Percentiles rank a stretch among this genome's conserved stretches.
Evolutionary conservation across 163 green algal genomes (phyloP).

Genomic region (Scenedesmus sp.): DNA sequence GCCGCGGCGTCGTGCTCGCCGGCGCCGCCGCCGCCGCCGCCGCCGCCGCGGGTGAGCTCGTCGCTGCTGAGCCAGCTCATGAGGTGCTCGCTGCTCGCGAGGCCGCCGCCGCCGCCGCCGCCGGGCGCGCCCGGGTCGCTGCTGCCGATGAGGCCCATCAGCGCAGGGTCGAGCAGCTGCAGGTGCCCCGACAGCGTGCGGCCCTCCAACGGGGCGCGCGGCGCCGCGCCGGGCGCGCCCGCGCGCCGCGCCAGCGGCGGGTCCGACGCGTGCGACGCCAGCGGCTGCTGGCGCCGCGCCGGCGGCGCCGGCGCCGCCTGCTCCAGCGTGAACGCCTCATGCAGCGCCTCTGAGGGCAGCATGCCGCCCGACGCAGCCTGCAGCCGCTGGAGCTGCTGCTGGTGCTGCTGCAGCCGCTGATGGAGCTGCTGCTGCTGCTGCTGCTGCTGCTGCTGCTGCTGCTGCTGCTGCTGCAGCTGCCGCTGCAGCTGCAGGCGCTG

Average conservation of each 20-base stretch:
- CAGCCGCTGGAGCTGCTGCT: no score
- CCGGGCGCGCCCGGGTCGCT: slow-evolving; percentile 4
- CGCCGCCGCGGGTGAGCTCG: slow-evolving; percentile 3
- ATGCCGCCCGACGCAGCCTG: neutral
- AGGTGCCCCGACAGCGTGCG: slow-evolving; percentile 6
- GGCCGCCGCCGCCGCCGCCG: neutral
- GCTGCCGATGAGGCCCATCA: slow-evolving; percentile 36
- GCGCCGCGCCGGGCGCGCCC: no score
- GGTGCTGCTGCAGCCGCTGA: no score
- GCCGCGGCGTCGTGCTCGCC: no score
- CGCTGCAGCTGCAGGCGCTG: slow-evolving; percentile 6
- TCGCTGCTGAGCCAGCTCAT: slow-evolving; percentile 36
- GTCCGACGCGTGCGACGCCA: no score
- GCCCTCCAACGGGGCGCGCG: neutral
- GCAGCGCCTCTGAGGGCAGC: no score
- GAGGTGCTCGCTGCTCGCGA: slow-evolving; percentile 9
- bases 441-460: no score
- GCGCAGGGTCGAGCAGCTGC: slow-evolving; percentile 27
- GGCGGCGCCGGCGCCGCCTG: no score
- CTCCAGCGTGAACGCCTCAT: no score
- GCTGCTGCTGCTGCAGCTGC: neutral
- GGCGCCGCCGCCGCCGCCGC: neutral
- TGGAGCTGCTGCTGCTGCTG: no score
- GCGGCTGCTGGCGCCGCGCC: no score
- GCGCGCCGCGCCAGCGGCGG: no score